Evolutionary conservation across 83 land plant species (phyloP), one percentile per base, ranked within the genome.

Genomic region (Diphasiastrum complanatum): DNA sequence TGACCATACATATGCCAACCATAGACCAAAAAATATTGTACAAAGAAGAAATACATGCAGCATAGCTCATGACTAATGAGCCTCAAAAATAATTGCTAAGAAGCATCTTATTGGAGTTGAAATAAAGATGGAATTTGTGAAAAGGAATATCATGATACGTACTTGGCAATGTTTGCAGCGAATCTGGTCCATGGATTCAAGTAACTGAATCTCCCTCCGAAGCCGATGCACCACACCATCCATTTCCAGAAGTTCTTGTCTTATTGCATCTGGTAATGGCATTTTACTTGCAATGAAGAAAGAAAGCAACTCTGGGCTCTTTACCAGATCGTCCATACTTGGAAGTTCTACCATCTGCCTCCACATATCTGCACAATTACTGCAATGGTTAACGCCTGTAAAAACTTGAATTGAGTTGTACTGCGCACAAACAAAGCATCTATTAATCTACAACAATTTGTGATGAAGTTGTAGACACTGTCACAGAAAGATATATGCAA

Each of bases 191-290:
- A 89, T 61, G 20, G 67, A 51, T 69, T 89, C 86, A 12, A 95
- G 83, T 14, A 95, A 49, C 58, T 89, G 83, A 50, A 95, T 85
- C 61, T 95, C 99, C 45, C 83, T 74, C 23, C 73, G 85, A 36
- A 95, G 75, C 58, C 99, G 79, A 43, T 81, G 81, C 32, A 85
- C 80, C 34, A 79, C 75, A 2, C 85, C 90, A 75, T 89, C 83
- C 19, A 89, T 84, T 51, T 95, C 99, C 33, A 95, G 68, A 57
- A 95, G 85, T 78, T 89, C 96, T 67, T 95, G 96, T 51, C 86
- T 80, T 41, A 72, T 80, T 24, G 82, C 67, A 68, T 82, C 96
- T 51, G 87, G 89, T 1, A 84, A 69, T 19, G 99, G 99, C 66
- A 95, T 84, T 64, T 80, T 83, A 68, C 96, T 89, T 2, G 81